Evolutionary conservation across 371 early-diverging fungal species (phyloP), one percentile per base, ranked within the genome.

Genomic region (Mucor racemosus): DNA sequence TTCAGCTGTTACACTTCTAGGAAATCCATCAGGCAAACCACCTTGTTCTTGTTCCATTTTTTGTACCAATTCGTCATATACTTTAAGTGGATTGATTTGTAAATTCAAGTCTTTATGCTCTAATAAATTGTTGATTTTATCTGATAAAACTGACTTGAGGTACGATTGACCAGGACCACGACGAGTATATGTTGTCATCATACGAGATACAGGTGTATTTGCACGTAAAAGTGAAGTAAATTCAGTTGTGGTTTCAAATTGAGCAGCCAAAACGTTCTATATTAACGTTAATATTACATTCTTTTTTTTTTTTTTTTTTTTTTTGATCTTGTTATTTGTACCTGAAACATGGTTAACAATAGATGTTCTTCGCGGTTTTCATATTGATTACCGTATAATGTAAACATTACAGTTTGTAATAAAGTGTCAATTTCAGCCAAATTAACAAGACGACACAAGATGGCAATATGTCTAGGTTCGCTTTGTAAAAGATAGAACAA

Each of bases 151-250:
- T 14, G 86, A 87, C 77, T 96, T 97, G 40, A 97, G 80, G 67
- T 97, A 97, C 17, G 93, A 87, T 78, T 96, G 96, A 38, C 97
- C 97, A 33, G 95, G 95, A 4, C 96, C 95, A 54, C 98, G 90
- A 42, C 96, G 80, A 1, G 97, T 96, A 73, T 97, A 97, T 0
- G 97, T 95, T 41, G 95, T 97, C 95, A 97, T 95, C 95, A 97
- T 95, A 31, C 97, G 90, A 8, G 96, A 96, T 6, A 96, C 95
- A 5, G 98, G 96, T 15, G 96, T 97, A 79, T 97, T 97, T 58
- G 97, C 96, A 36, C 98, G 91, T 62, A 97, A 81, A 10, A 97
- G 77, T 21, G 90, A 91, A 39, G 91, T 91, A 61, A 96, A 96
- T 72, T 96, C 96, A 11, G 91, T 91, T 0, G 95, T 88, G 9